Evolutionary conservation across 345 rosid species (phyloP).

Genomic region (Camelina neglecta): DNA sequence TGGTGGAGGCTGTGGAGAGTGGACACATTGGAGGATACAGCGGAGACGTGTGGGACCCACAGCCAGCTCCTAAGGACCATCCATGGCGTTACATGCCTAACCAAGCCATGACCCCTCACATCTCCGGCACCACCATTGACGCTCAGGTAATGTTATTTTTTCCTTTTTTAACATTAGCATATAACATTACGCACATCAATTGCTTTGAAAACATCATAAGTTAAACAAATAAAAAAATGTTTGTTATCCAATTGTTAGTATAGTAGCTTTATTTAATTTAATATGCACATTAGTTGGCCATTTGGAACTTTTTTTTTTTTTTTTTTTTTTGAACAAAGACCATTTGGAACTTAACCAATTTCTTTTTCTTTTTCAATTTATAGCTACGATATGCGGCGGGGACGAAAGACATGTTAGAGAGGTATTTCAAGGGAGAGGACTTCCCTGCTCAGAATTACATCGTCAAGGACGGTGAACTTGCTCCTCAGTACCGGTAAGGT

Average conservation of each 20-base stretch:
- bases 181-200: not conserved
- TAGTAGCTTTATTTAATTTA: not conserved
- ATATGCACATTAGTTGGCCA: not conserved
- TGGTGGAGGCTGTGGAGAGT: conserved; percentile 77
- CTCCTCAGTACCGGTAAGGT: conserved; percentile 75
- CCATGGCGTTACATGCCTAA: conserved; percentile 99
- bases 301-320: not conserved
- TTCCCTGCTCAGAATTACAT: conserved; percentile 80
- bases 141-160: conserved; percentile 60
- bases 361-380: not conserved
- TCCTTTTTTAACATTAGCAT: not conserved
- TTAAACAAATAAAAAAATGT: not conserved
- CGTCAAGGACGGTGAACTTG: conserved; percentile 82
- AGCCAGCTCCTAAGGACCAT: conserved; percentile 96
- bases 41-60: conserved; percentile 96
- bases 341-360: not conserved
- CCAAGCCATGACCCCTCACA: conserved; percentile 98
- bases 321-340: too few species aligned
- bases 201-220: not conserved
- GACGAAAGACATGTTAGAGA: conserved; percentile 87
- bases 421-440: conserved; percentile 89
- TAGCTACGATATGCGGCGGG: conserved; percentile 93
- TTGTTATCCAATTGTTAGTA: not conserved
- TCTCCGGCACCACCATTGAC: conserved; percentile 97
- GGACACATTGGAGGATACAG: conserved; percentile 96